Percentiles rank a stretch among this genome's conserved stretches.
These are phyloP conservation scores for Sclerotinia subarctica DNA, from an alignment of 2,329 filamentous ascomycete species.

Conservation along the genomic window DNA sequence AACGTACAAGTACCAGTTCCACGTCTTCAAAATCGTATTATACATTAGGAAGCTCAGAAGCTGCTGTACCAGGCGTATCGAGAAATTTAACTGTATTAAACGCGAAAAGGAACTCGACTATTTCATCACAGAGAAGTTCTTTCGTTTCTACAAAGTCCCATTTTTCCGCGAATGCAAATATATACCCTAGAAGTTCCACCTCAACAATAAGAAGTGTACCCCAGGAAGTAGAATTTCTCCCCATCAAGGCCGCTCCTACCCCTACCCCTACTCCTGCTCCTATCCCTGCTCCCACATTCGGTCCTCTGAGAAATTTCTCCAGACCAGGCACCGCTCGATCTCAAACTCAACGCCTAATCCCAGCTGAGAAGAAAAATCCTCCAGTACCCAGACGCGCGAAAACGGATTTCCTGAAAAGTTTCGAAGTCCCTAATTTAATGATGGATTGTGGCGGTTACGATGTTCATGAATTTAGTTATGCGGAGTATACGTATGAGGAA, in stretches of 20 bases:
- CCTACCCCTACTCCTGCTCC: no score
- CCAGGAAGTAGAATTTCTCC: background rate
- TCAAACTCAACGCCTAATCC: background rate
- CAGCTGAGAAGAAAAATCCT: background rate
- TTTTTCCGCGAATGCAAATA: background rate
- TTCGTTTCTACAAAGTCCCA: background rate
- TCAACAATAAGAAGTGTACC: background rate
- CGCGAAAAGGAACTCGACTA: background rate
- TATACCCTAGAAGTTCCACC: background rate
- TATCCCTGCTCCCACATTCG: no score
- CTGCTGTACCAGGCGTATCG: background rate
- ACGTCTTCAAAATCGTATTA: slow-evolving; percentile 1
- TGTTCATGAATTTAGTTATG: background rate
- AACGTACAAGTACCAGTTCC: background rate
- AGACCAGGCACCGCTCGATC: background rate
- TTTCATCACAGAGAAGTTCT: background rate
- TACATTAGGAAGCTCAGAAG: background rate
- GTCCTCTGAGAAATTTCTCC: background rate
- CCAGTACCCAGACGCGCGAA: background rate
- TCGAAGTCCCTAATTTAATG: slow-evolving; percentile 4
- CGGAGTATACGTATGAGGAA: background rate
- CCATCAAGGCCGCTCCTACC: background rate
- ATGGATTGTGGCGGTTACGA: slow-evolving; percentile 9
- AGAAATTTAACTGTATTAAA: background rate
- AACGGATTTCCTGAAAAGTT: background rate